Conservation (phyloP, 2,329 filamentous ascomycete genomes). For the Ascochyta rabiei region DNA sequence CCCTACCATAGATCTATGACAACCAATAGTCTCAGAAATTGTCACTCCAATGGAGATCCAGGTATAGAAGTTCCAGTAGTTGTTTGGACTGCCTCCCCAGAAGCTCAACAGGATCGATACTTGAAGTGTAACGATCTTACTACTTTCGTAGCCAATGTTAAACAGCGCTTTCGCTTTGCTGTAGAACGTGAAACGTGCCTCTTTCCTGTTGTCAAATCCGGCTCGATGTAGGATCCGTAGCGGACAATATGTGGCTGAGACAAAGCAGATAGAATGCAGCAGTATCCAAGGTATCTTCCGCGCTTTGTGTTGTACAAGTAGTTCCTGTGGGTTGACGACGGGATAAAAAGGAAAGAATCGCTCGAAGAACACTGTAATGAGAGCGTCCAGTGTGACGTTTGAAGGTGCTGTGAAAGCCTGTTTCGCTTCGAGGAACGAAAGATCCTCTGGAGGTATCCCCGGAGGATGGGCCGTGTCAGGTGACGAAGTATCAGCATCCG, state of each 20-base stretch:
- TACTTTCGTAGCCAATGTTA: constrained; percentile 10
- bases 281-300: constrained; percentile 7
- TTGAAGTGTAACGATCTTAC: constrained; percentile 6
- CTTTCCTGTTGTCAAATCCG: constrained; percentile 3
- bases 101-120: constrained; percentile 2
- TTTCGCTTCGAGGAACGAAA: constrained; percentile 5
- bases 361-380: constrained; percentile 8
- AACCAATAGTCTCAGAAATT: constrained; percentile 10
- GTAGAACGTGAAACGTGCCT: constrained; percentile 4
- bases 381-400: background rate
- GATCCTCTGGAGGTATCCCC: constrained; percentile 3
- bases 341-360: constrained; percentile 7
- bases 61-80: constrained; percentile 16
- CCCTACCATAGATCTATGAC: constrained; percentile 9
- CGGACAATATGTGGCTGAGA: constrained; percentile 12
- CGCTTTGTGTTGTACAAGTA: background rate
- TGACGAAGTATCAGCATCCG: background rate
- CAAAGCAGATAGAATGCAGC: constrained; percentile 3
- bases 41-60: constrained; percentile 11
- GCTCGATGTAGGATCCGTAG: constrained; percentile 4
- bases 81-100: constrained; percentile 12
- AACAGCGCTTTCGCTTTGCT: constrained; percentile 6
- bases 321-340: constrained; percentile 2
- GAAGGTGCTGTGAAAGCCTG: constrained; percentile 8
- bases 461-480: background rate